Percentiles rank a stretch among this genome's conserved stretches.
phyloP scores from a whole-genome alignment of 192 early-diverging fungal species.

The Oehlia diaphana region DNA sequence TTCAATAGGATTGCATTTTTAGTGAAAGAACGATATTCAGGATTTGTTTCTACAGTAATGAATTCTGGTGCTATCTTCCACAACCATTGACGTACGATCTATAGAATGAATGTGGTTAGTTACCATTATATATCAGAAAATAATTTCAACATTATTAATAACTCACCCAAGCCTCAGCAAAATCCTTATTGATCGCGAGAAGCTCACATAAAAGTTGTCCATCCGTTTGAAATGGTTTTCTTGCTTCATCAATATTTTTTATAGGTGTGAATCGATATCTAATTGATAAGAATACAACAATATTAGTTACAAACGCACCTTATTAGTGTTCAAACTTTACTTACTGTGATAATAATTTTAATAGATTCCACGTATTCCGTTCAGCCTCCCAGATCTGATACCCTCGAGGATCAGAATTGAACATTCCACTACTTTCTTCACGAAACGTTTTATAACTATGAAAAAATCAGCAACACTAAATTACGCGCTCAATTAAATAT shows the following conservation, averaged over 20 bases:
- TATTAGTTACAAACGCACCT: neutral
- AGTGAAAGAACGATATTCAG: neutral
- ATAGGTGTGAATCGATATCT: constrained; percentile 3
- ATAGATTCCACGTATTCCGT: constrained; percentile 15
- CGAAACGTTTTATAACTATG: neutral
- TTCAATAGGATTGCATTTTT: neutral
- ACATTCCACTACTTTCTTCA: neutral
- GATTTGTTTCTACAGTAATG: neutral
- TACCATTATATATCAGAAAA: neutral
- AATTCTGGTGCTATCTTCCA: constrained; percentile 9
- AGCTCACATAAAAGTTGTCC: neutral
- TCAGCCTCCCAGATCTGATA: constrained; percentile 11
- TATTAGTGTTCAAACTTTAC: neutral
- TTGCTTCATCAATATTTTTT: neutral
- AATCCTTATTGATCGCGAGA: neutral
- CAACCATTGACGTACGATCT: constrained; percentile 25
- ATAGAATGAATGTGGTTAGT: neutral
- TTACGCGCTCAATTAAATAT: neutral
- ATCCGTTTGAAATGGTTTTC: neutral
- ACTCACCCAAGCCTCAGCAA: constrained; percentile 18
- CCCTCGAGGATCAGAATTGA: neutral
- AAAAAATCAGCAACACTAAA: neutral
- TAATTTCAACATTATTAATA: neutral
- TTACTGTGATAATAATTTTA: constrained; percentile 1
- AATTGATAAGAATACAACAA: neutral